Evolutionary conservation across 78 protist species (phyloP).

Genomic region (Polysphondylium violaceum): DNA sequence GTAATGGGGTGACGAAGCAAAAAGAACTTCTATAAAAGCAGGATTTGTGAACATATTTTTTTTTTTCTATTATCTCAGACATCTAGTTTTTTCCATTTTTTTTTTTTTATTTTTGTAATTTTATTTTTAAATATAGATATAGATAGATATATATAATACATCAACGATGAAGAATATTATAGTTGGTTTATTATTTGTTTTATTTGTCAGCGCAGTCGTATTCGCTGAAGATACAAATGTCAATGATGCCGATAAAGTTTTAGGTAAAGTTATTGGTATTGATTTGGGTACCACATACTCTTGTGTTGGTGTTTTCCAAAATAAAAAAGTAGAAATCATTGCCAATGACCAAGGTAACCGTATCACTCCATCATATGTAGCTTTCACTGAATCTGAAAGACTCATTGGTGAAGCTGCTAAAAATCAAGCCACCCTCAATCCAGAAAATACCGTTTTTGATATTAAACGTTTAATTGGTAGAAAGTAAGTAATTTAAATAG

Average conservation of each 20-base stretch:
- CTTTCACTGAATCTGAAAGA: slow-evolving; percentile 94
- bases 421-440: slow-evolving; percentile 96
- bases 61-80: too few species aligned
- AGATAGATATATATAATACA: not conserved
- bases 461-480: slow-evolving; percentile 99
- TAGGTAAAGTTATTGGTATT: slow-evolving; percentile 56
- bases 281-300: slow-evolving; percentile 95
- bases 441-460: slow-evolving; percentile 98
- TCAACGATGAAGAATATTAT: not conserved
- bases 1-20: too few species aligned
- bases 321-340: slow-evolving; percentile 93
- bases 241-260: slow-evolving; percentile 21
- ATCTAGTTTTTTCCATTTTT: too few species aligned
- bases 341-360: slow-evolving; percentile 95
- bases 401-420: slow-evolving; percentile 98
- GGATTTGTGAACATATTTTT: too few species aligned
- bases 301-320: slow-evolving; percentile 90
- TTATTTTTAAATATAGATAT: not conserved
- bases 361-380: slow-evolving; percentile 97
- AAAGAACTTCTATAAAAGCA: too few species aligned
- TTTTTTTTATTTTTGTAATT: not conserved
- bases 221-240: slow-evolving; percentile 2
- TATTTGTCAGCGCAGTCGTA: not conserved
- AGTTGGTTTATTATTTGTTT: not conserved
- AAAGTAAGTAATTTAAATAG: slow-evolving; percentile 74